Evolutionary conservation across 1,284 basidiomycete genomes (phyloP).

Genomic region (Cutaneotrichosporon dermatis): DNA sequence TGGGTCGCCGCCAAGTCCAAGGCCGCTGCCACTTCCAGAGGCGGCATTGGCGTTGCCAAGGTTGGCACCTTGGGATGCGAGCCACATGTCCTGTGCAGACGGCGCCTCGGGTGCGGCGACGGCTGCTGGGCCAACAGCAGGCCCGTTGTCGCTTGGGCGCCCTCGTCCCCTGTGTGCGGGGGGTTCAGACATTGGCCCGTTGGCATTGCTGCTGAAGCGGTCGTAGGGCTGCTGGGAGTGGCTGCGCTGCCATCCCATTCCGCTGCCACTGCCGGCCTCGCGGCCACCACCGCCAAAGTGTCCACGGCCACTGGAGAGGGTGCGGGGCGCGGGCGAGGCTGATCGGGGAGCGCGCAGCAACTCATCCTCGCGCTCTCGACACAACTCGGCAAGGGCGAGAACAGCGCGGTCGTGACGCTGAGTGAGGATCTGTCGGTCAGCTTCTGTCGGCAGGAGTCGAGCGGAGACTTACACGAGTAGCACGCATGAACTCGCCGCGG

Average conservation of each 20-base stretch:
- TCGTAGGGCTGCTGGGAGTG: slow-evolving; percentile 44
- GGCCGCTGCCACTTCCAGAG: slow-evolving; percentile 8
- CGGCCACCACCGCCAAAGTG: slow-evolving; percentile 19
- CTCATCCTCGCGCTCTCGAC: slow-evolving; percentile 55
- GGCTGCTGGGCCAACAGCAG: neutral
- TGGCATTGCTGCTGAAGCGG: slow-evolving; percentile 18
- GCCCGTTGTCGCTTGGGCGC: neutral
- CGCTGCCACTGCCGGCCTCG: slow-evolving; percentile 5
- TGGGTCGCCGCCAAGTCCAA: slow-evolving; percentile 28
- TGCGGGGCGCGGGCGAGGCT: slow-evolving; percentile 46
- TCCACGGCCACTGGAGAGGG: slow-evolving; percentile 34
- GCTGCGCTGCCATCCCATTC: slow-evolving; percentile 29
- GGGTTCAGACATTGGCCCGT: neutral
- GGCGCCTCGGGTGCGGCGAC: neutral
- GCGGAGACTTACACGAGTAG: slow-evolving; percentile 59
- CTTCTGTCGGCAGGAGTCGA: neutral
- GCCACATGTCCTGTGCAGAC: slow-evolving; percentile 43
- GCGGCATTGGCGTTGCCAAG: slow-evolving; percentile 28
- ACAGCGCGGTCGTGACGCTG: slow-evolving; percentile 74
- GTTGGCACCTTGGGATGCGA: slow-evolving; percentile 41
- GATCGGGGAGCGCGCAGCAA: slow-evolving; percentile 48
- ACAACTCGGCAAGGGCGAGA: slow-evolving; percentile 72
- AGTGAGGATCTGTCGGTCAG: slow-evolving; percentile 57
- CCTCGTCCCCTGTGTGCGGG: slow-evolving; percentile 4
- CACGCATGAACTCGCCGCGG: slow-evolving; percentile 97